Evolutionary conservation across 208 protist genomes (phyloP).

Genomic region (Crithidia bombi): DNA sequence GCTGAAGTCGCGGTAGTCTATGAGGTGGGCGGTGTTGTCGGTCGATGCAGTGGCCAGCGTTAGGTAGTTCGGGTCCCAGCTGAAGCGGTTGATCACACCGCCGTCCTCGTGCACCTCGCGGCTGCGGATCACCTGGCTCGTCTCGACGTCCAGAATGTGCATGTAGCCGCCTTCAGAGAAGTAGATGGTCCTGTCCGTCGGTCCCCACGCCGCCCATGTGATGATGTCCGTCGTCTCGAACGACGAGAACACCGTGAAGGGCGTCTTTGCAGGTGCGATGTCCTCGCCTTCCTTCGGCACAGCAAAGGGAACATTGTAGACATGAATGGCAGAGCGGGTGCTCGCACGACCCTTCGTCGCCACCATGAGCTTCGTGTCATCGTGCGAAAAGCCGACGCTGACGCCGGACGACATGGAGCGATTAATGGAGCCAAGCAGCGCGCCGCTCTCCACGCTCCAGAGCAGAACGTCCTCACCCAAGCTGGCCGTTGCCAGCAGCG

Average conservation of each 20-base stretch:
- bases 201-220: slow-evolving; percentile 95
- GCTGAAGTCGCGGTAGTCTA: slow-evolving; percentile 94
- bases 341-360: slow-evolving; percentile 90
- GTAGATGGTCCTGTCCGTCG: slow-evolving; percentile 97
- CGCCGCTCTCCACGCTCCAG: slow-evolving; percentile 94
- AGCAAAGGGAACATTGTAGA: slow-evolving; percentile 89
- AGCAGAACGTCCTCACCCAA: slow-evolving; percentile 78
- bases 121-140: slow-evolving; percentile 75
- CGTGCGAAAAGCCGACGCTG: slow-evolving; percentile 87
- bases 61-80: slow-evolving; percentile 90
- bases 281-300: slow-evolving; percentile 57
- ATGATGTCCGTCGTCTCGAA: slow-evolving; percentile 74
- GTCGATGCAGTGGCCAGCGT: slow-evolving; percentile 94
- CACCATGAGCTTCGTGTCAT: slow-evolving; percentile 91
- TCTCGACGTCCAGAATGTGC: slow-evolving; percentile 93
- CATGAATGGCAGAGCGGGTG: slow-evolving; percentile 80
- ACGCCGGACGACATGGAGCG: slow-evolving; percentile 71
- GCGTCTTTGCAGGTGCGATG: slow-evolving; percentile 63
- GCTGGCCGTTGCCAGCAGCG: slow-evolving; percentile 82
- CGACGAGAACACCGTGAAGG: slow-evolving; percentile 65
- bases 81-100: slow-evolving; percentile 87
- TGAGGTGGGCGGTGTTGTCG: slow-evolving; percentile 95
- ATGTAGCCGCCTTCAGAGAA: slow-evolving; percentile 94
- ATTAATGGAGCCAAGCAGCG: slow-evolving; percentile 73
- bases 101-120: slow-evolving; percentile 65